phyloP scores from a whole-genome alignment of 495 filamentous ascomycete genomes.

The Neurospora tetrasperma region DNA sequence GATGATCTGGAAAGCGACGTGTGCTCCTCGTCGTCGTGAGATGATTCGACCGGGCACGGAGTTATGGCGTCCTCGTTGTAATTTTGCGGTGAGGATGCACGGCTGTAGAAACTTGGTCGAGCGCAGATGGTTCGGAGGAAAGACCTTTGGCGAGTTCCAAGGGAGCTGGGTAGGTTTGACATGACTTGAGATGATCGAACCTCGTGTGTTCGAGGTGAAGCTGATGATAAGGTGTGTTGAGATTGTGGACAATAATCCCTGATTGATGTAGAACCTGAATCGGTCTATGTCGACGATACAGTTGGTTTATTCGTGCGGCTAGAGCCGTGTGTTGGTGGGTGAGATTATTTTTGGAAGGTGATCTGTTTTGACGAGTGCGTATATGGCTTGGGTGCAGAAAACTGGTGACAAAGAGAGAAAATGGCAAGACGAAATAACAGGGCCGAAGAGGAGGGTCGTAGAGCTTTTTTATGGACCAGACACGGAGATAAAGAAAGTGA shows the following conservation, averaged over 20 bases:
- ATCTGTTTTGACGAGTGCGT: not conserved
- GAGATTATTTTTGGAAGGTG: not conserved
- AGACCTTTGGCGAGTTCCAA: not conserved
- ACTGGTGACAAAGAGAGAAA: not conserved
- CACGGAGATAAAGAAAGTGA: not conserved
- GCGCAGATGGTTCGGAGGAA: not conserved
- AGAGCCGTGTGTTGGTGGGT: not conserved
- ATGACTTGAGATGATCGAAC: not conserved
- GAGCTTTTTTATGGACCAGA: not conserved
- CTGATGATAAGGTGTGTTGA: not conserved
- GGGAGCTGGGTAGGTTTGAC: not conserved
- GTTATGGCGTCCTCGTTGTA: slow-evolving; percentile 18
- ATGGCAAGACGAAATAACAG: not conserved
- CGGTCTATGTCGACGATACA: not conserved
- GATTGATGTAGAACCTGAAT: not conserved
- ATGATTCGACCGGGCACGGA: slow-evolving; percentile 7
- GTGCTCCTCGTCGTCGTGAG: not conserved
- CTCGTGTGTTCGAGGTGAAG: not conserved
- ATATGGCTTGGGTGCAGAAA: not conserved
- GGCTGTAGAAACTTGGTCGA: not conserved
- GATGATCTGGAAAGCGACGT: not conserved
- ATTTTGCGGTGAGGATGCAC: slow-evolving; percentile 3
- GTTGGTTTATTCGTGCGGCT: not conserved
- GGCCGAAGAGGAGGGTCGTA: not conserved
- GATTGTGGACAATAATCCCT: not conserved